Evolutionary conservation across 2,329 filamentous ascomycete species (phyloP).

Genomic region (Penicillium corylophilum): DNA sequence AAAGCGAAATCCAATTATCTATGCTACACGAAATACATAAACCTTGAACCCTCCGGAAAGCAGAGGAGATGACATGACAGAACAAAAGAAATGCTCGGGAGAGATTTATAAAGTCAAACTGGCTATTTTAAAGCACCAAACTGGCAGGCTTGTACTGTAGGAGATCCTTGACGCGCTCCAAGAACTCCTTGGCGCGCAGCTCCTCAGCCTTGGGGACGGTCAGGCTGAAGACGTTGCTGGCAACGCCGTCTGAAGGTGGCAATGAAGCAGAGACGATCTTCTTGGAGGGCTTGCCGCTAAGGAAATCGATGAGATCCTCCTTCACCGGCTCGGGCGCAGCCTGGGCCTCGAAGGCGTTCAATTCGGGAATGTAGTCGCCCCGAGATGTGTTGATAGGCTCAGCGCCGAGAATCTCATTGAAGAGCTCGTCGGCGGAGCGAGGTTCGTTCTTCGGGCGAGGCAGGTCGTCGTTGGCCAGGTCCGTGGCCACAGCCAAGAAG

Average conservation of each 20-base stretch:
- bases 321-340: conserved; percentile 40
- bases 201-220: conserved; percentile 77
- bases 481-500: conserved; percentile 80
- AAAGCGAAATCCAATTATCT: conserved; percentile 25
- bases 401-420: conserved; percentile 78
- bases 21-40: conserved; percentile 30
- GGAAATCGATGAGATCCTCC: conserved; percentile 81
- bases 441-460: conserved; percentile 64
- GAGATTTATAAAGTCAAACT: conserved; percentile 13
- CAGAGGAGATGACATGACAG: conserved; percentile 16
- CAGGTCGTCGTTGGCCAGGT: conserved; percentile 83
- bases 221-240: conserved; percentile 77
- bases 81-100: conserved; percentile 14
- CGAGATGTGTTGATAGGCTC: conserved; percentile 44
- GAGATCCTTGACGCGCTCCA: conserved; percentile 81
- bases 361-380: conserved; percentile 70
- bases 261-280: conserved; percentile 27
- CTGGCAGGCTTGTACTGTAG: conserved; percentile 77
- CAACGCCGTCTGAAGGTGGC: conserved; percentile 42
- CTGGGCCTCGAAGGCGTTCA: conserved; percentile 53
- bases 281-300: conserved; percentile 53
- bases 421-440: conserved; percentile 77
- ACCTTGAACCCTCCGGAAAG: conserved; percentile 9
- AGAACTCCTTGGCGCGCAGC: conserved; percentile 74
- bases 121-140: conserved; percentile 56